phyloP scores from a whole-genome alignment of 1,284 basidiomycete genomes.

The Agroathelia rolfsii region DNA sequence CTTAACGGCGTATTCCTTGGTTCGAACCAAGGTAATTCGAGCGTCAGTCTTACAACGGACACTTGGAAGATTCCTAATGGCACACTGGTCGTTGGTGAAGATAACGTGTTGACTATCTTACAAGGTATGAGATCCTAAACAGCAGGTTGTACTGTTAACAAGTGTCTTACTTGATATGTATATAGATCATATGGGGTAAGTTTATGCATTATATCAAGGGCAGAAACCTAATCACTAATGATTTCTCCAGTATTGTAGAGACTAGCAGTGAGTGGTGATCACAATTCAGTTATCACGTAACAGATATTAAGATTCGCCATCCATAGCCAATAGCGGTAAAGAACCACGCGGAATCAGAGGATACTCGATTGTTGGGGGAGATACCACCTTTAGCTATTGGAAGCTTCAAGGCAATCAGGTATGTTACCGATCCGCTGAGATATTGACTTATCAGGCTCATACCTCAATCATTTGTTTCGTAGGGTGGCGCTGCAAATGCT shows the following conservation, averaged over 20 bases:
- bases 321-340: conserved; percentile 34
- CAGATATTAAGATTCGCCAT: conserved; percentile 1
- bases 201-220: conserved; percentile 5
- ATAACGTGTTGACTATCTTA: conserved; percentile 39
- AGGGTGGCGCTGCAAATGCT: conserved; percentile 34
- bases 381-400: conserved; percentile 32
- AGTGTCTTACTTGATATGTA: too few relatives aligned
- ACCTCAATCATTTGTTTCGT: too few relatives aligned
- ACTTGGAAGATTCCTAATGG: conserved; percentile 29
- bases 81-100: conserved; percentile 24
- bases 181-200: conserved; percentile 37
- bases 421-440: conserved; percentile 6
- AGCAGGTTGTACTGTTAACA: too few relatives aligned
- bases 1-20: conserved; percentile 42
- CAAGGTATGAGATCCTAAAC: conserved; percentile 33
- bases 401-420: conserved; percentile 44
- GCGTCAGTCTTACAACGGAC: conserved; percentile 30
- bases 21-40: conserved; percentile 32
- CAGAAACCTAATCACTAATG: too few relatives aligned
- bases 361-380: conserved; percentile 31
- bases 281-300: background rate
- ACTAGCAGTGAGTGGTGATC: conserved; percentile 29
- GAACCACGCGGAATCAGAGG: conserved; percentile 44
- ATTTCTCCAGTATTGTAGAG: conserved; percentile 28
- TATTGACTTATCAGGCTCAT: background rate